Evolutionary conservation across 1,284 basidiomycete species (phyloP), one percentile per base, ranked within the genome.

Genomic region (Takashimella tepidaria): DNA sequence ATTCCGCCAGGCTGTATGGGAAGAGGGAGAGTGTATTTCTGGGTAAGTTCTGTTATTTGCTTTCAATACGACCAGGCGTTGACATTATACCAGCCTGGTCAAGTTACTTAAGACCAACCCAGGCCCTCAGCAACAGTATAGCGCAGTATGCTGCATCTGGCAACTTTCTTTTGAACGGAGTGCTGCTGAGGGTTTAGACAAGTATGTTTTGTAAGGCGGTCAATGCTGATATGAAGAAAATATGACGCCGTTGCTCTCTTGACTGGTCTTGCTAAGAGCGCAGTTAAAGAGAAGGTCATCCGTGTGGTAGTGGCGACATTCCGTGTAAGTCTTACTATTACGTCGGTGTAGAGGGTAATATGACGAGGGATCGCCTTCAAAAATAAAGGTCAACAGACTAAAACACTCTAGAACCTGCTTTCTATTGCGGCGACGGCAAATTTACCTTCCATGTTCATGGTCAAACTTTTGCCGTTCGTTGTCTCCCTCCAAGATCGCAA

Each of bases 241-340:
- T 93, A 87, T 70, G 88, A 93, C 66, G 81, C 97, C 42, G 85
- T 97, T 61, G 86, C 91, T n/a, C 77, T 91, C 19, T 81, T 99
- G 37, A 86, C 86, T 40, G 84, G 88, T 43, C 84, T 92, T 25
- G 92, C 92, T 2, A 89, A 93, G 72, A 83, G 78, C 19, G 93
- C 93, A 1, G 88, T 90, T 43, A 99, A 99, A 77, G 95, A 98
- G 77, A 99, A 99, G 74, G 91, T 98, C 24, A 88, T 92, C 57
- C 86, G 95, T 19, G 88, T 98, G n/a, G 85, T 95, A 50, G 81
- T 97, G 10, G 90, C 95, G 5, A 93, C 92, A 0, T 89, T 97
- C 78, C 80, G 86, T 56, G 91, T 91, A 68, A 59, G 79, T 66
- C 12, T n/a, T n/a, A n/a, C n/a, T n/a, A n/a, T n/a, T n/a, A n/a